These are phyloP conservation scores for Setaria viridis DNA, from an alignment of 202 grass and related monocot species.

Conservation along the genomic window DNA sequence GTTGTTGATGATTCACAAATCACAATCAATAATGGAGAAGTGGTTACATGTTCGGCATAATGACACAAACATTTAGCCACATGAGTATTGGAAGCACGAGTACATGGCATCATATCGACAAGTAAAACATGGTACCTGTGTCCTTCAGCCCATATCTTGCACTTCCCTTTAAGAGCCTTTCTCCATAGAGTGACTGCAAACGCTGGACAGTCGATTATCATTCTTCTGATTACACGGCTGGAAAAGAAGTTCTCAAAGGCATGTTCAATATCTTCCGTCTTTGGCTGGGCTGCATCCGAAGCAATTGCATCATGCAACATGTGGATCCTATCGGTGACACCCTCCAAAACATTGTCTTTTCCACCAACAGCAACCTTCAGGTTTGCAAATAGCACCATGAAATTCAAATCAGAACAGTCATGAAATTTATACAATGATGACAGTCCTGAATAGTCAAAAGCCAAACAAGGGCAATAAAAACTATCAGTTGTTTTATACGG, in stretches of 20 bases:
- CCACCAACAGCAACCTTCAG: constrained; percentile 77
- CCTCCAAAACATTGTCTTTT: constrained; percentile 70
- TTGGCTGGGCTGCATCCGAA: constrained; percentile 60
- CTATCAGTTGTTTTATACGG: neutral
- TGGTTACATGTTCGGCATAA: neutral
- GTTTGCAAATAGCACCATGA: constrained; percentile 32
- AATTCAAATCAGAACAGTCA: constrained; percentile 25
- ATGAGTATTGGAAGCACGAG: neutral
- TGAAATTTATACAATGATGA: constrained; percentile 3
- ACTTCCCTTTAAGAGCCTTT: constrained; percentile 72
- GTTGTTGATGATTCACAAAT: neutral
- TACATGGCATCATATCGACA: neutral
- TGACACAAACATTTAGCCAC: neutral
- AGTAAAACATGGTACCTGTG: constrained; percentile 57
- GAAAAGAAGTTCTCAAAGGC: constrained; percentile 86
- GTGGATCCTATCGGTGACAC: constrained; percentile 44
- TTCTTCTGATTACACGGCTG: constrained; percentile 71
- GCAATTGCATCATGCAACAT: constrained; percentile 76
- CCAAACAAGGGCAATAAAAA: neutral
- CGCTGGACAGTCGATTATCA: constrained; percentile 63
- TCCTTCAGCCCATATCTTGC: constrained; percentile 69
- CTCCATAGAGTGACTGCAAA: constrained; percentile 79
- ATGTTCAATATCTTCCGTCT: constrained; percentile 74
- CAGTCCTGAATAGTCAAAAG: neutral
- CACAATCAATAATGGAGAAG: neutral